A percentile compares a stretch with the other conserved stretches of the same genome.
phyloP scores from a whole-genome alignment of 805 yeast species.

The Teunomyces funiuensis region DNA sequence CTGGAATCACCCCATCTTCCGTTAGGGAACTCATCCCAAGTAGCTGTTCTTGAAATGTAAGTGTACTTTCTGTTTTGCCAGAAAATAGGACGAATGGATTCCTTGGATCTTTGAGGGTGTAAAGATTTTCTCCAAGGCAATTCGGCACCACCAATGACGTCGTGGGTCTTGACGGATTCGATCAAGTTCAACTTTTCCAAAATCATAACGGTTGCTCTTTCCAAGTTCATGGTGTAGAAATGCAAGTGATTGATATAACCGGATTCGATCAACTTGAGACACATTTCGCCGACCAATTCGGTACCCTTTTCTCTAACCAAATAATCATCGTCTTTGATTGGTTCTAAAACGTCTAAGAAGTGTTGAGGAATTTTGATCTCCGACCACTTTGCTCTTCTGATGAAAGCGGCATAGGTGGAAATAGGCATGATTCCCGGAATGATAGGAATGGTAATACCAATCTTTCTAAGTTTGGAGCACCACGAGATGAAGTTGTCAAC shows the following conservation, averaged over 20 bases:
- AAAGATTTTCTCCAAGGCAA: conserved; percentile 92
- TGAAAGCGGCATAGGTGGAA: conserved; percentile 87
- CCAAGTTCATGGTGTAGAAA: conserved; percentile 96
- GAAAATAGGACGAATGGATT: conserved; percentile 88
- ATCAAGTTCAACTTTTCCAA: conserved; percentile 69
- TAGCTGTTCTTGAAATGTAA: conserved; percentile 83
- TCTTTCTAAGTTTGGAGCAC: conserved; percentile 68
- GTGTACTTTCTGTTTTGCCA: conserved; percentile 94
- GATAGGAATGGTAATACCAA: conserved; percentile 80
- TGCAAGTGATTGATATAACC: conserved; percentile 84
- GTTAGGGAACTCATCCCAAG: conserved; percentile 98
- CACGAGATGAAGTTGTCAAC: conserved; percentile 80
- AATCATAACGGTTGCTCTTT: conserved; percentile 85
- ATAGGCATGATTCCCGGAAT: conserved; percentile 99
- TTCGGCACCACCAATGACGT: conserved; percentile 38
- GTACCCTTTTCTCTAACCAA: conserved; percentile 85
- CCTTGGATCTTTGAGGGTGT: conserved; percentile 75
- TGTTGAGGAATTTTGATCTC: conserved; percentile 75
- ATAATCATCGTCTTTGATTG: conserved; percentile 87
- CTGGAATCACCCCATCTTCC: conserved; percentile 99
- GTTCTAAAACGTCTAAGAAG: conserved; percentile 68
- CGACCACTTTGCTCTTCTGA: conserved; percentile 95
- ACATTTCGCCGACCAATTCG: conserved; percentile 79
- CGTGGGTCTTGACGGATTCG: conserved; percentile 40
- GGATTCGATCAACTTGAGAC: conserved; percentile 65